phyloP scores from a whole-genome alignment of 169 alveolate genomes.

The Babesia bigemina region DNA sequence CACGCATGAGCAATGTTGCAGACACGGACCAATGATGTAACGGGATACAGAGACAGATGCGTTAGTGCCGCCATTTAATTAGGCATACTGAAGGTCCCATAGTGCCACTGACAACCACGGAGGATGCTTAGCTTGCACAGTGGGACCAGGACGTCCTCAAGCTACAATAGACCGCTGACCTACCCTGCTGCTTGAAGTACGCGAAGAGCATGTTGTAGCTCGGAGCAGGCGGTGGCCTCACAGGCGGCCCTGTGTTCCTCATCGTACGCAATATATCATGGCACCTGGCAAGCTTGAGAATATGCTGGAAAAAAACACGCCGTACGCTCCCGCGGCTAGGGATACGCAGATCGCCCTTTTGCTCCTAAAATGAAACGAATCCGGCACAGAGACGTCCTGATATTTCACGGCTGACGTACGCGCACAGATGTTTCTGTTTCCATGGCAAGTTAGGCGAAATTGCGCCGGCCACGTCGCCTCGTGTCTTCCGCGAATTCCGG shows the following conservation, averaged over 20 bases:
- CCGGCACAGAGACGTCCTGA: no score
- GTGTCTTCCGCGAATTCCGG: no score
- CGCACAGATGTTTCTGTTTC: background rate
- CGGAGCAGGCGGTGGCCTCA: slow-evolving; percentile 3
- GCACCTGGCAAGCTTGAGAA: background rate
- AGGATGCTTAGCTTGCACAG: no score
- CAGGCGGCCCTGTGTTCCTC: background rate
- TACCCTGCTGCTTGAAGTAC: slow-evolving; percentile 61
- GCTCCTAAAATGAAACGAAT: no score
- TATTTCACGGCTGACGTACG: no score
- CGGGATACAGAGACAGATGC: no score
- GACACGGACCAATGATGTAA: no score
- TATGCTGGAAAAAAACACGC: background rate
- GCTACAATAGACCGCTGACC: background rate
- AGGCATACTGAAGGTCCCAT: no score
- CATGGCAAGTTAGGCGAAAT: background rate
- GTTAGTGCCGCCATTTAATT: no score
- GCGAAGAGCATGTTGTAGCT: slow-evolving; percentile 67
- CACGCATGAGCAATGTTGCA: background rate
- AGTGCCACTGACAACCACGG: no score
- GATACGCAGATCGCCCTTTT: no score
- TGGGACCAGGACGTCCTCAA: no score
- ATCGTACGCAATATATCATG: background rate
- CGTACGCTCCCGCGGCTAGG: background rate
- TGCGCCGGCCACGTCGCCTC: background rate